A percentile compares a stretch with the other conserved stretches of the same genome.
phyloP scores from a whole-genome alignment of 768 basidiomycete genomes.

The Phlebiopsis gigantea region DNA sequence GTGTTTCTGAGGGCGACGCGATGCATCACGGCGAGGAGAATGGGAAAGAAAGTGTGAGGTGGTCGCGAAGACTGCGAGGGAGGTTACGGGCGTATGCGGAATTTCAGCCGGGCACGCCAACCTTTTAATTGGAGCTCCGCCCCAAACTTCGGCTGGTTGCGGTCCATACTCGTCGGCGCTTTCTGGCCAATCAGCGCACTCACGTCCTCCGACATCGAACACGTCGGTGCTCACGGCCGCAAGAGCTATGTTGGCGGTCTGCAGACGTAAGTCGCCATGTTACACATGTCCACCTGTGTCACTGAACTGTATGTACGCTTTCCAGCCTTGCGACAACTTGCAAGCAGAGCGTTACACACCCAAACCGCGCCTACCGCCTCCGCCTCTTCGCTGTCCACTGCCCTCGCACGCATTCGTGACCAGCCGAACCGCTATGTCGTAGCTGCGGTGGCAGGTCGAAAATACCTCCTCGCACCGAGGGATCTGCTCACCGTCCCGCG shows the following conservation, averaged over 20 bases:
- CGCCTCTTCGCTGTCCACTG: slow-evolving; percentile 45
- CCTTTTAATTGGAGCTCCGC: slow-evolving; percentile 21
- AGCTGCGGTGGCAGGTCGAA: slow-evolving; percentile 80
- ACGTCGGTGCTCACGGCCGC: background rate
- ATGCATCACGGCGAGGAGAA: slow-evolving; percentile 54
- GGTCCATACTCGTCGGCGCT: slow-evolving; percentile 4
- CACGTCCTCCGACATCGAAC: slow-evolving; percentile 1
- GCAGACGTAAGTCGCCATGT: slow-evolving; percentile 21
- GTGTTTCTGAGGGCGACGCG: slow-evolving; percentile 83
- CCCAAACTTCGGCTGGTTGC: slow-evolving; percentile 16
- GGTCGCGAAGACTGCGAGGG: slow-evolving; percentile 35
- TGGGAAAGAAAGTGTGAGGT: slow-evolving; percentile 39
- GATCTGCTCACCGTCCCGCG: slow-evolving; percentile 93
- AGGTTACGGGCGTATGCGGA: slow-evolving; percentile 15
- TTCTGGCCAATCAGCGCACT: slow-evolving; percentile 1
- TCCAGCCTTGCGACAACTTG: slow-evolving; percentile 20
- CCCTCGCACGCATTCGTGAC: slow-evolving; percentile 78
- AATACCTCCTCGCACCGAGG: slow-evolving; percentile 84
- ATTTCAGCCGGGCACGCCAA: slow-evolving; percentile 12
- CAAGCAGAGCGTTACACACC: slow-evolving; percentile 29
- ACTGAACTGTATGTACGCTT: background rate
- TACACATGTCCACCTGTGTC: background rate
- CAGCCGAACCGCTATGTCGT: slow-evolving; percentile 92
- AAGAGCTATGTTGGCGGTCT: slow-evolving; percentile 22
- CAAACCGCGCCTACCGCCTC: slow-evolving; percentile 23